These are phyloP conservation scores for Fusarium circinatum DNA, from an alignment of 2,329 filamentous ascomycete species.

Conservation along the genomic window DNA sequence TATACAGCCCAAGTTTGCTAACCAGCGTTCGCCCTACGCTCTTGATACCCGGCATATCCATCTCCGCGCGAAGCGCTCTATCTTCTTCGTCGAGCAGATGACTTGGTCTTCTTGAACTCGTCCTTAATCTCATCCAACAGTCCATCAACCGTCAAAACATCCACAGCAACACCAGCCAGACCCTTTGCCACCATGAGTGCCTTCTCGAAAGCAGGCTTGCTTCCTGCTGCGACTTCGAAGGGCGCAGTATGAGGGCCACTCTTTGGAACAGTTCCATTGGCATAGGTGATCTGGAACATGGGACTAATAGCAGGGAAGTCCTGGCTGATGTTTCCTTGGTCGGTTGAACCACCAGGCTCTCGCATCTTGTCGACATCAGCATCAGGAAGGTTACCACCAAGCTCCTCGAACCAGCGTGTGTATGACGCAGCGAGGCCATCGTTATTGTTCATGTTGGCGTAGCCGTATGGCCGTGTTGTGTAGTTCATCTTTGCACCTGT, in stretches of 20 bases:
- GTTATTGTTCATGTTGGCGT: slow-evolving; percentile 48
- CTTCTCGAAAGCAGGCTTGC: slow-evolving; percentile 57
- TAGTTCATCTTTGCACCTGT: slow-evolving; percentile 49
- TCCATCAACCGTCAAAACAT: slow-evolving; percentile 55
- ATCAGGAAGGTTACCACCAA: slow-evolving; percentile 39
- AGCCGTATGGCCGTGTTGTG: slow-evolving; percentile 46
- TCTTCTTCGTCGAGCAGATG: neutral
- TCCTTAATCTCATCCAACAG: slow-evolving; percentile 49
- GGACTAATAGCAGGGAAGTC: slow-evolving; percentile 44
- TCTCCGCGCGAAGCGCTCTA: too few relatives aligned
- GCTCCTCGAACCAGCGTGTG: slow-evolving; percentile 35
- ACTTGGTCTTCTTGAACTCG: slow-evolving; percentile 32
- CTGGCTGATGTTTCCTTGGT: slow-evolving; percentile 47
- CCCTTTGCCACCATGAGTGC: slow-evolving; percentile 59
- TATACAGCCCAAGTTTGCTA: too few relatives aligned
- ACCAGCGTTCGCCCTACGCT: too few relatives aligned
- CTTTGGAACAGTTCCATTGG: slow-evolving; percentile 35
- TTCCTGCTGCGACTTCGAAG: slow-evolving; percentile 63
- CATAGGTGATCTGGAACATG: slow-evolving; percentile 41
- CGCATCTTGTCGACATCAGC: slow-evolving; percentile 42
- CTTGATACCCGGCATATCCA: too few relatives aligned
- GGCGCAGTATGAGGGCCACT: slow-evolving; percentile 62
- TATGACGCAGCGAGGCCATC: slow-evolving; percentile 41
- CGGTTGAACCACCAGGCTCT: slow-evolving; percentile 40
- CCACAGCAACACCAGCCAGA: slow-evolving; percentile 59